Conservation (phyloP, 2,329 filamentous ascomycete genomes). For the Ophiosphaerella korrae region DNA sequence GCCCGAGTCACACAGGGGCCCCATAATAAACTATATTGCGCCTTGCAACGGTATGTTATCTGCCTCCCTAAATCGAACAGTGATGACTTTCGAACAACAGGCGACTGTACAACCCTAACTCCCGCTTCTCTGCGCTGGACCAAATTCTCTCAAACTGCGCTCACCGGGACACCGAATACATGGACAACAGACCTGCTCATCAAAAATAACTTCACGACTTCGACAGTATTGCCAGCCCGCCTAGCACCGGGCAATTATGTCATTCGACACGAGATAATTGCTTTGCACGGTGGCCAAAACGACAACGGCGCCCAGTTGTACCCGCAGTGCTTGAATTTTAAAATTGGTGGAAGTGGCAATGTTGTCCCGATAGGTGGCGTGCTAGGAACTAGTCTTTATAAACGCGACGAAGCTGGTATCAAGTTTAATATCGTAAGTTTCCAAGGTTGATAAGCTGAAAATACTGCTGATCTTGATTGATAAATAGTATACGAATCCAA, state of each 20-base stretch:
- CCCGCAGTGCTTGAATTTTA: slow-evolving; percentile 58
- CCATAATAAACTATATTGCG: slow-evolving; percentile 48
- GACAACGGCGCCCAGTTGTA: slow-evolving; percentile 58
- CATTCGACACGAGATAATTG: slow-evolving; percentile 60
- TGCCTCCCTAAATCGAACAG: not conserved
- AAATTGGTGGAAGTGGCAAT: slow-evolving; percentile 53
- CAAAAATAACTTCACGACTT: slow-evolving; percentile 55
- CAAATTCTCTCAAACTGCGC: slow-evolving; percentile 40
- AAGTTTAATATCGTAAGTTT: slow-evolving; percentile 38
- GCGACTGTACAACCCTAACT: slow-evolving; percentile 38
- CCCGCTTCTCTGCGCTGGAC: slow-evolving; percentile 36
- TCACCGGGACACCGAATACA: slow-evolving; percentile 28
- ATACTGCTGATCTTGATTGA: too few relatives aligned
- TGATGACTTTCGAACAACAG: slow-evolving; percentile 9
- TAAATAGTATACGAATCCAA: slow-evolving; percentile 32
- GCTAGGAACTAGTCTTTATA: slow-evolving; percentile 51
- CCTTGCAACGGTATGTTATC: slow-evolving; percentile 36
- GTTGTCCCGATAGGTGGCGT: slow-evolving; percentile 45
- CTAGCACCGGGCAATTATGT: slow-evolving; percentile 59
- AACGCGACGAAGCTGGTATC: slow-evolving; percentile 51
- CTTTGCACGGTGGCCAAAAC: slow-evolving; percentile 51
- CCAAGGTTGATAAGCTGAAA: too few relatives aligned
- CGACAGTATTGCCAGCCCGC: slow-evolving; percentile 50
- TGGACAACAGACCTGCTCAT: slow-evolving; percentile 46
- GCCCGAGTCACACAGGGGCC: slow-evolving; percentile 45